Base-by-base conservation (phyloP, 495 filamentous ascomycete species). In the Penicillium subrubescens region DNA sequence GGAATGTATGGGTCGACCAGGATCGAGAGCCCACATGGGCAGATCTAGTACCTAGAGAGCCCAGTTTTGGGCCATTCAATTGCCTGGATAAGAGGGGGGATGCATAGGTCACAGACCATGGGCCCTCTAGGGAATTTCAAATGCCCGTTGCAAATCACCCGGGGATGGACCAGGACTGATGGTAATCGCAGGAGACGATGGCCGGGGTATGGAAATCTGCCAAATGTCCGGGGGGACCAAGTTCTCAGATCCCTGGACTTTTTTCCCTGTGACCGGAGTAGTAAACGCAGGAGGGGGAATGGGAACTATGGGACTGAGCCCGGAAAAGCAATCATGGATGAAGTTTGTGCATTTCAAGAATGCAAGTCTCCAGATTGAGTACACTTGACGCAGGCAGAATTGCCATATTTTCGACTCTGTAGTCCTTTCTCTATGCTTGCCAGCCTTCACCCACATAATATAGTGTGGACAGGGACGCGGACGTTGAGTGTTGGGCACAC, bases 91-190 rank as follows among this genome's bases (percentile, higher is more conserved):
- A 10, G 23, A 55, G 48, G 12, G 27, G 50, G 35, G 34, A n/a
- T 43, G 21, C 8, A 25, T 21, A 21, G 43, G 25, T 23, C 44
- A 51, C 27, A 54, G 33, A 60, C 62, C 60, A 62, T 67, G 56
- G 65, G 12, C 23, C 29, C 33, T 51, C 46, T 25, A 58, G 29
- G 25, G 41, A 59, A 29, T 23, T 51, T 50, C 48, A 31, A 39
- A 44, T 19, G 51, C 39, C 37, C 41, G 60, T 55, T 54, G 53
- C 46, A 58, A 57, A 57, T 43, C 33, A 61, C 44, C 68, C 65
- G 65, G 65, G 63, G 61, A 67, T 69, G 63, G 19, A 52, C 63
- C 65, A 27, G 68, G 44, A 60, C 56, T 29, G 37, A 67, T 68
- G 14, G 25, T 48, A 68, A 71, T 64, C 48, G 48, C 15, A 55